Conservation (phyloP, 208 protist genomes). For the Wallacemonas collosoma region DNA sequence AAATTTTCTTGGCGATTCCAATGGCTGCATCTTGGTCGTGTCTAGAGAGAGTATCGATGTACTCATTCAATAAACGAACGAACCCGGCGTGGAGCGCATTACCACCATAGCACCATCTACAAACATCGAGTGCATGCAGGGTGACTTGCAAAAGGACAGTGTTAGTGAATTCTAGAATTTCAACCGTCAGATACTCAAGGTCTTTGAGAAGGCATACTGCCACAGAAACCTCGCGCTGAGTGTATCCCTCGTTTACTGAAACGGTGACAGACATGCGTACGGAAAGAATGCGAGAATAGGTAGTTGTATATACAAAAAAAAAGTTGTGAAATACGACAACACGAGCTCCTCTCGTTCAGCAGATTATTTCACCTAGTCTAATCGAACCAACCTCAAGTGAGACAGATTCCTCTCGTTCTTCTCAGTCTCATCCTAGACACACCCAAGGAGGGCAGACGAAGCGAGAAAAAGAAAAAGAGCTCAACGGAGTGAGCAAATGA, state of each 20-base stretch:
- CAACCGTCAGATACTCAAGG: conserved; percentile 6
- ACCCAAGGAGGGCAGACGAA: too few species aligned
- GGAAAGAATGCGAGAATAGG: too few species aligned
- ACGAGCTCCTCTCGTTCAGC: neutral
- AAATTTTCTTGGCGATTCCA: conserved; percentile 22
- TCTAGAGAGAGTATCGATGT: conserved; percentile 19
- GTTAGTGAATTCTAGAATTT: conserved; percentile 15
- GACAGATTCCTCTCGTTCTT: too few species aligned
- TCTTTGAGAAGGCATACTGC: conserved; percentile 9
- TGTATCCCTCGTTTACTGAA: neutral
- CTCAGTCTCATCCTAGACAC: too few species aligned
- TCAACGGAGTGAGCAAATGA: too few species aligned
- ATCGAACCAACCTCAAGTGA: too few species aligned
- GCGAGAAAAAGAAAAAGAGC: too few species aligned
- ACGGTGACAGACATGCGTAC: conserved; percentile 6
- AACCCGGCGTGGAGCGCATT: conserved; percentile 25
- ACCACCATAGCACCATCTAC: conserved; percentile 31
- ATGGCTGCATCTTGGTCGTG: conserved; percentile 1
- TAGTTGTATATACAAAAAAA: conserved; percentile 10
- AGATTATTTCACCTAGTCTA: too few species aligned
- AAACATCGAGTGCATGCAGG: conserved; percentile 2
- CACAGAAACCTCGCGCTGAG: neutral
- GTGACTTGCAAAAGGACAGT: conserved; percentile 3
- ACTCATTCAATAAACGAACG: conserved; percentile 28
- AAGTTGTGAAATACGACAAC: conserved; percentile 14